phyloP scores from a whole-genome alignment of 495 filamentous ascomycete species.

The Poronia punctata region DNA sequence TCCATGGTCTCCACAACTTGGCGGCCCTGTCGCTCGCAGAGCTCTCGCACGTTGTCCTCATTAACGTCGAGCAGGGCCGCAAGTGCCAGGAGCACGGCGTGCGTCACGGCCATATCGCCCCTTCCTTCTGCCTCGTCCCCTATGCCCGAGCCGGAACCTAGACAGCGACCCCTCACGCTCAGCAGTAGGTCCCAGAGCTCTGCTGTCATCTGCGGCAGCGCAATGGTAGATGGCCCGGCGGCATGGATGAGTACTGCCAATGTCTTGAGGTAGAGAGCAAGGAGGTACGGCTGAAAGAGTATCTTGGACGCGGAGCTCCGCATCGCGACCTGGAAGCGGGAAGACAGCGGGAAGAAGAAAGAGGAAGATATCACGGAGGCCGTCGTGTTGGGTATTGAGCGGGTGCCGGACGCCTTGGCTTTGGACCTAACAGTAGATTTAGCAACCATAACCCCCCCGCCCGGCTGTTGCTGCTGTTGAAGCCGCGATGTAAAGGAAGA shows the following conservation, averaged over 20 bases:
- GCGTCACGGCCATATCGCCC: constrained; percentile 57
- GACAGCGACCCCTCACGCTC: constrained; percentile 32
- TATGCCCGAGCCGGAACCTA: constrained; percentile 8
- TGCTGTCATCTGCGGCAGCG: constrained; percentile 58
- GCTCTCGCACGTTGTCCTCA: constrained; percentile 61
- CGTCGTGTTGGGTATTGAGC: constrained; percentile 65
- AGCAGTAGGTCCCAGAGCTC: constrained; percentile 66
- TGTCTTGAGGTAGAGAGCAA: constrained; percentile 57
- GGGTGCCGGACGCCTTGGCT: constrained; percentile 46
- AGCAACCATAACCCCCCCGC: too few species aligned
- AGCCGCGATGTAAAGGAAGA: constrained; percentile 40
- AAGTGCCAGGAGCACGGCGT: constrained; percentile 70
- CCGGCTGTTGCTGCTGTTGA: constrained; percentile 2
- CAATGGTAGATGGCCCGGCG: constrained; percentile 53
- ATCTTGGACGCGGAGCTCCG: constrained; percentile 37
- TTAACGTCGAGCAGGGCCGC: constrained; percentile 84
- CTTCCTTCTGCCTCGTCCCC: too few species aligned
- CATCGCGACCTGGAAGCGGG: constrained; percentile 49
- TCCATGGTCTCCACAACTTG: constrained; percentile 51
- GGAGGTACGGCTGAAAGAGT: constrained; percentile 53
- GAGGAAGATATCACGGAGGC: constrained; percentile 63
- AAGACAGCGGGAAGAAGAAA: constrained; percentile 76
- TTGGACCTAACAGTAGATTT: constrained; percentile 12
- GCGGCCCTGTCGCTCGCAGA: constrained; percentile 56
- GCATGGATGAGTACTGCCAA: constrained; percentile 60